phyloP scores from a whole-genome alignment of 352 stramenopile species.

The Albugo laibachii region DNA sequence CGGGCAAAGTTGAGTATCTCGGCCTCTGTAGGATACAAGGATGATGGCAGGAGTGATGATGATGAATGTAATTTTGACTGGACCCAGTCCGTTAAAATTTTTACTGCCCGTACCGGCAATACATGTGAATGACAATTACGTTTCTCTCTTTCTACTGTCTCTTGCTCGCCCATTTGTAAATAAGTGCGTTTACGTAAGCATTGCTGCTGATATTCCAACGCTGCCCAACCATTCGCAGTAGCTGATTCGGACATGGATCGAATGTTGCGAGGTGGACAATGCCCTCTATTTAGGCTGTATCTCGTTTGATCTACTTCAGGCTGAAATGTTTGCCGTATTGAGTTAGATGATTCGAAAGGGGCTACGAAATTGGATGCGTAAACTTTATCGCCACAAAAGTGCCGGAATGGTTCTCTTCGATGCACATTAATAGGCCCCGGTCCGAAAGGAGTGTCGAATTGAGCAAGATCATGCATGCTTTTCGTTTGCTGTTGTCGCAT shows the following conservation, averaged over 20 bases:
- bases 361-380: neutral
- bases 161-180: neutral
- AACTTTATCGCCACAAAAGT: neutral
- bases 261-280: slow-evolving; percentile 18
- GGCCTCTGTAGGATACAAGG: too few species aligned
- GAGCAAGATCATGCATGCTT: slow-evolving; percentile 47
- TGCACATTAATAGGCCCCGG: slow-evolving; percentile 25
- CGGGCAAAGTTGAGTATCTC: too few species aligned
- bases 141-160: too few species aligned
- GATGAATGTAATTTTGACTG: too few species aligned
- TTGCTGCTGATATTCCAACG: slow-evolving; percentile 10
- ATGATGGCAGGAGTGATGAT: too few species aligned
- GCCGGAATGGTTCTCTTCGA: neutral
- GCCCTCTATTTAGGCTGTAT: neutral
- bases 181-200: neutral
- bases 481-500: slow-evolving; percentile 69
- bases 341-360: neutral
- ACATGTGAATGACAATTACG: too few species aligned
- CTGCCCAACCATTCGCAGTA: slow-evolving; percentile 1
- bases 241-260: slow-evolving; percentile 51
- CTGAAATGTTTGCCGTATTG: slow-evolving; percentile 6
- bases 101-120: too few species aligned
- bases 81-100: too few species aligned
- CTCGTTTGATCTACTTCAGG: slow-evolving; percentile 1
- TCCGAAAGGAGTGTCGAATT: slow-evolving; percentile 64